phyloP scores from a whole-genome alignment of 2,329 filamentous ascomycete genomes.

The Colletotrichum graminicola region DNA sequence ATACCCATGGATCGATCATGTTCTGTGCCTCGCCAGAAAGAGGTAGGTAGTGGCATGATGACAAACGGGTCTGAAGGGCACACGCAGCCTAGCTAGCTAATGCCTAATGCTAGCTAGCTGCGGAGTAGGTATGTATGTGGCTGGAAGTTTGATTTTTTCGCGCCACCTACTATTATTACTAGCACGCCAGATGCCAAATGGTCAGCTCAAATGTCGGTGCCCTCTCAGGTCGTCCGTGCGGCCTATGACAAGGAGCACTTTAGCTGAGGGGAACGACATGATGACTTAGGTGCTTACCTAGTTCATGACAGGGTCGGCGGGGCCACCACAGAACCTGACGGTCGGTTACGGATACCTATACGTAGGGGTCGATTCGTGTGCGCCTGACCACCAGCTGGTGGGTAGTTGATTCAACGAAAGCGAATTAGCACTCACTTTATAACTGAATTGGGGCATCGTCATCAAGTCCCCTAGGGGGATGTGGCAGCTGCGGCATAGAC shows the following conservation, averaged over 20 bases:
- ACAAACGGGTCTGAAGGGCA: background rate
- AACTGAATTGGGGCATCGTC: background rate
- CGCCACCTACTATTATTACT: no score
- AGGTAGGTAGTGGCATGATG: background rate
- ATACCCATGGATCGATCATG: conserved; percentile 1
- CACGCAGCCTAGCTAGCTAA: background rate
- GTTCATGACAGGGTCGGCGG: background rate
- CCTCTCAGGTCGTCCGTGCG: background rate
- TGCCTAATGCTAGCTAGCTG: background rate
- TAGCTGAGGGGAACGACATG: background rate
- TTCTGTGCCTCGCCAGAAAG: background rate
- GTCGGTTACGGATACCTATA: background rate
- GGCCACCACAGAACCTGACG: background rate
- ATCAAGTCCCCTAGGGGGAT: background rate
- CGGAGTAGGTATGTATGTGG: background rate
- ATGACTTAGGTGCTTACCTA: background rate
- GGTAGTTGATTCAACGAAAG: background rate
- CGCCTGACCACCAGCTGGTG: background rate
- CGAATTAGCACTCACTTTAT: background rate
- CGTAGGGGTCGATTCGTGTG: background rate
- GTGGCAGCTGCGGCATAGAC: background rate
- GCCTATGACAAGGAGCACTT: conserved; percentile 5
- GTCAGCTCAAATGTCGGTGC: background rate
- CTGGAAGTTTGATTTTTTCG: background rate
- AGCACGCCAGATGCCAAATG: conserved; percentile 11